These are phyloP conservation scores for Herpotrichia juniperi DNA, from an alignment of 2,329 filamentous ascomycete species.

Conservation along the genomic window DNA sequence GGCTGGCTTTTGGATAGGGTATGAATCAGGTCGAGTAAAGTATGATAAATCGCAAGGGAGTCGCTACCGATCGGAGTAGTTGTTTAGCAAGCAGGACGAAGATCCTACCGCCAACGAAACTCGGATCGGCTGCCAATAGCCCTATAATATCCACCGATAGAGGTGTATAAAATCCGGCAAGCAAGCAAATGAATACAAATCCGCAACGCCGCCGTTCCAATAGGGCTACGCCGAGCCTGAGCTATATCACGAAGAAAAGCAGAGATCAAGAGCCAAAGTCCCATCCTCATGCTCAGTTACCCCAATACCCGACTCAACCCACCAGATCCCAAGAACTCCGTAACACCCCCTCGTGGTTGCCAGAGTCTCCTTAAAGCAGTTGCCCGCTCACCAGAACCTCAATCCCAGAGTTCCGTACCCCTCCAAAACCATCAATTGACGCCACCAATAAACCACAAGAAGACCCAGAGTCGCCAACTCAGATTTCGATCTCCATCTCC, in stretches of 20 bases:
- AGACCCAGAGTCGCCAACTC: too few species aligned
- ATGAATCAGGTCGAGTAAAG: too few species aligned
- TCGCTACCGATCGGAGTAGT: too few species aligned
- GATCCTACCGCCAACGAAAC: too few species aligned
- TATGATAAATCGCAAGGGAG: too few species aligned
- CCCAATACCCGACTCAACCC: background rate
- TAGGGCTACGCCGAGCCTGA: too few species aligned
- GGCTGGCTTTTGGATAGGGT: too few species aligned
- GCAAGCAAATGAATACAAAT: background rate
- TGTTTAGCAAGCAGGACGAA: too few species aligned
- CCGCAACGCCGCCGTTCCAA: background rate
- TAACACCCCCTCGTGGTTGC: background rate
- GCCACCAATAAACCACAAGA: background rate
- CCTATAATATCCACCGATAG: background rate
- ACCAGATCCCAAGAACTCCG: background rate
- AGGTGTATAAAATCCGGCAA: background rate
- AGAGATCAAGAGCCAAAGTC: too few species aligned
- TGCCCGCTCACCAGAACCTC: background rate
- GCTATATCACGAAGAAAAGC: too few species aligned
- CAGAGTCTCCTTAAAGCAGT: background rate
- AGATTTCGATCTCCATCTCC: constrained; percentile 6
- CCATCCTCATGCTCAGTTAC: too few species aligned
- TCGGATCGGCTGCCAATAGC: background rate
- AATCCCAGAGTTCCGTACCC: background rate
- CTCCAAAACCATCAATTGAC: background rate